These are phyloP conservation scores for Fusarium sp. DNA, from an alignment of 2,329 filamentous ascomycete species.

Conservation along the genomic window DNA sequence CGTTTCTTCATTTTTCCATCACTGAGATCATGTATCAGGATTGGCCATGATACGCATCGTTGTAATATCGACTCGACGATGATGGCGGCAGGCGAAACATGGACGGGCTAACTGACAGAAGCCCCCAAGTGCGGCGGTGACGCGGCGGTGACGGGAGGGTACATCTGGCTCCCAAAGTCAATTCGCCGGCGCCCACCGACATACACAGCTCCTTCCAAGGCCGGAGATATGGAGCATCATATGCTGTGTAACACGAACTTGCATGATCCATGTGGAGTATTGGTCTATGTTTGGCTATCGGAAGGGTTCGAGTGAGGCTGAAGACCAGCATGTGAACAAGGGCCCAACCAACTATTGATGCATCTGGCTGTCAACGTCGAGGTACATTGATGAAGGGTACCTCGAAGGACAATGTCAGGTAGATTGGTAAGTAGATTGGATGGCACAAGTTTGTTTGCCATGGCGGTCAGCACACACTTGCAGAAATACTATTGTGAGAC, in stretches of 20 bases:
- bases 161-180: constrained; percentile 17
- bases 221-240: not conserved
- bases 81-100: constrained; percentile 3
- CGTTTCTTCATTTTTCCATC: not conserved
- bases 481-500: not conserved
- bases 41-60: constrained; percentile 15
- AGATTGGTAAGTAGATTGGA: constrained; percentile 7
- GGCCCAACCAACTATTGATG: constrained; percentile 29
- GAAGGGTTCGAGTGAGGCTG: constrained; percentile 17
- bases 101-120: constrained; percentile 4
- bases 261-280: constrained; percentile 15
- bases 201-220: not conserved
- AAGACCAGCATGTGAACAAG: constrained; percentile 28
- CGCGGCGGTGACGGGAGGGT: constrained; percentile 12
- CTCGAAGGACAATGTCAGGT: constrained; percentile 17
- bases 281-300: not conserved
- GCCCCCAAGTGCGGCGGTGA: constrained; percentile 10
- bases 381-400: constrained; percentile 10
- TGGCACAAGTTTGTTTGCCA: constrained; percentile 8
- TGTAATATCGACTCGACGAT: not conserved
- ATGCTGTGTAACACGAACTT: constrained; percentile 19
- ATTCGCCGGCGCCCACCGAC: constrained; percentile 9
- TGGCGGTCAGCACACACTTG: constrained; percentile 14
- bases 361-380: constrained; percentile 22
- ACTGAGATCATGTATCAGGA: constrained; percentile 9